Evolutionary conservation across 495 filamentous ascomycete species (phyloP).

Genomic region (Penicillium pancosmium): DNA sequence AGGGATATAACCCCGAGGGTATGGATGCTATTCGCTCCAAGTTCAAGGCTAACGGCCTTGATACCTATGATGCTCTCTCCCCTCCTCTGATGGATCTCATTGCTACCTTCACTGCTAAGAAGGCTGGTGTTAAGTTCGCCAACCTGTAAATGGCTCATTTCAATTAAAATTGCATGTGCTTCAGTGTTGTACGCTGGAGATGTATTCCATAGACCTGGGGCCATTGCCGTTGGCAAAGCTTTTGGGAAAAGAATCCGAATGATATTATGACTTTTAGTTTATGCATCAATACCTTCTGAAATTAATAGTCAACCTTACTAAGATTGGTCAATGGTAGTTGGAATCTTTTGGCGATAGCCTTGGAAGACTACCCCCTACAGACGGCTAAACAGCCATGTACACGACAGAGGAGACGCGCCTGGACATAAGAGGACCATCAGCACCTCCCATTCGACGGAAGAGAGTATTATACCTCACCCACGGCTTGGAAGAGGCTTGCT

Average conservation of each 20-base stretch:
- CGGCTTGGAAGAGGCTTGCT: too few relatives aligned
- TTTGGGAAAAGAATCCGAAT: not conserved
- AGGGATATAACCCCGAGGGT: slow-evolving; percentile 54
- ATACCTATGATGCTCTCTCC: slow-evolving; percentile 59
- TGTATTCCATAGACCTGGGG: not conserved
- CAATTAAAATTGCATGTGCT: not conserved
- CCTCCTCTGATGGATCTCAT: slow-evolving; percentile 62
- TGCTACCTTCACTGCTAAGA: slow-evolving; percentile 56
- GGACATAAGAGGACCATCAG: too few relatives aligned
- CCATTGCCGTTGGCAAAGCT: not conserved
- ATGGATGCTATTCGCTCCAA: slow-evolving; percentile 54
- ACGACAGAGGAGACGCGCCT: too few relatives aligned
- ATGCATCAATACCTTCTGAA: not conserved
- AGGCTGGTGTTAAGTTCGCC: slow-evolving; percentile 30
- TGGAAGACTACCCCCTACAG: too few relatives aligned
- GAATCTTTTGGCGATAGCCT: too few relatives aligned
- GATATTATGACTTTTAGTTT: not conserved
- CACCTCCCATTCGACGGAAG: too few relatives aligned
- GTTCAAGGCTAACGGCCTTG: slow-evolving; percentile 50
- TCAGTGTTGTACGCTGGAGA: not conserved
- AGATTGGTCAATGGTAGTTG: too few relatives aligned
- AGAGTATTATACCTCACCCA: too few relatives aligned
- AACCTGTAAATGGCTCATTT: slow-evolving; percentile 18
- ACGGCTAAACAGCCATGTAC: too few relatives aligned
- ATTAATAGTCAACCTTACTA: not conserved